Conservation (phyloP, 2,329 filamentous ascomycete genomes). For the Triangularia setosa region DNA sequence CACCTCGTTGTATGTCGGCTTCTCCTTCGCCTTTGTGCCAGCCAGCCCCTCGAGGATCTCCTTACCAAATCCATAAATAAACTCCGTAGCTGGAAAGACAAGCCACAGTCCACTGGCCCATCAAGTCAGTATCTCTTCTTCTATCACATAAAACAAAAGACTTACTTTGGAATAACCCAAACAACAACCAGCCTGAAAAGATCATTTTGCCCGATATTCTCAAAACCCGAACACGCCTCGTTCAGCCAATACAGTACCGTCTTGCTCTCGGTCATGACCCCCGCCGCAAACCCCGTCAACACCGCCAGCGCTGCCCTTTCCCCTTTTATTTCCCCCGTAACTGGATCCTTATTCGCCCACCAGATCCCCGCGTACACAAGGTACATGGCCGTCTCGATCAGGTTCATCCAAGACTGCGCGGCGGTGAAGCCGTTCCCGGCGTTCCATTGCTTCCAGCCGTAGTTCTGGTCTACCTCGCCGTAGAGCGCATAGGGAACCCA, state of each 20-base stretch:
- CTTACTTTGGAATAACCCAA: slow-evolving; percentile 59
- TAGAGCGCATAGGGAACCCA: slow-evolving; percentile 80
- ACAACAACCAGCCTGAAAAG: slow-evolving; percentile 42
- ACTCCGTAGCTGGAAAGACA: not conserved
- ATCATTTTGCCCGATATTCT: slow-evolving; percentile 56
- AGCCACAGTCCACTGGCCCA: not conserved
- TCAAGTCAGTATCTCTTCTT: not conserved
- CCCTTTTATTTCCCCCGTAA: slow-evolving; percentile 38
- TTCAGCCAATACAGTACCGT: slow-evolving; percentile 58
- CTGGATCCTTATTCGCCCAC: slow-evolving; percentile 11
- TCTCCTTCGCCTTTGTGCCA: not conserved
- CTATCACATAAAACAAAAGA: slow-evolving; percentile 4
- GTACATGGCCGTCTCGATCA: slow-evolving; percentile 36
- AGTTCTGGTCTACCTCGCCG: slow-evolving; percentile 73
- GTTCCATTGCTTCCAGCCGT: slow-evolving; percentile 71
- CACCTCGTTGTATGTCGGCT: not conserved
- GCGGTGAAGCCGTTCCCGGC: slow-evolving; percentile 69
- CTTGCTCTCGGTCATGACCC: slow-evolving; percentile 60
- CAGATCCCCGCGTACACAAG: slow-evolving; percentile 35
- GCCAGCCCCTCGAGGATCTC: not conserved
- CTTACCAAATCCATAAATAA: not conserved
- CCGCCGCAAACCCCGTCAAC: slow-evolving; percentile 48
- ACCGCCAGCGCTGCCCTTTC: slow-evolving; percentile 42
- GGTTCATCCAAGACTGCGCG: slow-evolving; percentile 58
- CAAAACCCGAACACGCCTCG: slow-evolving; percentile 53